phyloP scores from a whole-genome alignment of 768 basidiomycete genomes.

The Gyrodon lividus region DNA sequence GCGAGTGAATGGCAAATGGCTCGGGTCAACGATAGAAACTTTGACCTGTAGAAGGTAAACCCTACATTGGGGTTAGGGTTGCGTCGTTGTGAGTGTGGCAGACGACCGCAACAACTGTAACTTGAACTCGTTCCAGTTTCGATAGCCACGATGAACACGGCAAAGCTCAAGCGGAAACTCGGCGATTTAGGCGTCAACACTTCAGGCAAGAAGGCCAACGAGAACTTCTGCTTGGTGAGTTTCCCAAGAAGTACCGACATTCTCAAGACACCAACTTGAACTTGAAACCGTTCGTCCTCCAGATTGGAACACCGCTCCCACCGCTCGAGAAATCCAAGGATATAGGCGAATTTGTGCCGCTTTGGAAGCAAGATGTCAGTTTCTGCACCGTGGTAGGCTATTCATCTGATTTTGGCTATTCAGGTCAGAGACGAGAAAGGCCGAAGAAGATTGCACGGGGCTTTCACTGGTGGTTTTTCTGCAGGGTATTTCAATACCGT shows the following conservation, averaged over 20 bases:
- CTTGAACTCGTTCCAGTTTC: no score
- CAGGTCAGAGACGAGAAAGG: conserved; percentile 94
- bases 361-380: conserved; percentile 96
- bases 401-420: conserved; percentile 13
- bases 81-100: neutral
- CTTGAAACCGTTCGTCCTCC: conserved; percentile 6
- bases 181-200: conserved; percentile 77
- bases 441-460: conserved; percentile 90
- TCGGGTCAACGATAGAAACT: no score
- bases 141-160: conserved; percentile 38
- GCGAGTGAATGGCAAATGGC: no score
- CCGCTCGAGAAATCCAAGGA: conserved; percentile 94
- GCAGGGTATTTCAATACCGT: conserved; percentile 97
- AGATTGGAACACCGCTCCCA: conserved; percentile 95
- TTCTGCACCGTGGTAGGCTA: conserved; percentile 16
- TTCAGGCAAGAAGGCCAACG: conserved; percentile 67
- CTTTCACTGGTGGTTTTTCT: conserved; percentile 97
- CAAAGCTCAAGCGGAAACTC: conserved; percentile 79
- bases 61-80: conserved; percentile 20
- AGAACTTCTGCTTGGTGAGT: conserved; percentile 81
- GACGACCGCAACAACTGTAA: neutral
- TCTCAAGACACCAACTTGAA: conserved; percentile 1
- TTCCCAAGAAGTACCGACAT: neutral
- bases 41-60: neutral
- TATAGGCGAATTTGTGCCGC: conserved; percentile 89